phyloP scores from a whole-genome alignment of 1,284 basidiomycete species.

The Ustilago crameri region DNA sequence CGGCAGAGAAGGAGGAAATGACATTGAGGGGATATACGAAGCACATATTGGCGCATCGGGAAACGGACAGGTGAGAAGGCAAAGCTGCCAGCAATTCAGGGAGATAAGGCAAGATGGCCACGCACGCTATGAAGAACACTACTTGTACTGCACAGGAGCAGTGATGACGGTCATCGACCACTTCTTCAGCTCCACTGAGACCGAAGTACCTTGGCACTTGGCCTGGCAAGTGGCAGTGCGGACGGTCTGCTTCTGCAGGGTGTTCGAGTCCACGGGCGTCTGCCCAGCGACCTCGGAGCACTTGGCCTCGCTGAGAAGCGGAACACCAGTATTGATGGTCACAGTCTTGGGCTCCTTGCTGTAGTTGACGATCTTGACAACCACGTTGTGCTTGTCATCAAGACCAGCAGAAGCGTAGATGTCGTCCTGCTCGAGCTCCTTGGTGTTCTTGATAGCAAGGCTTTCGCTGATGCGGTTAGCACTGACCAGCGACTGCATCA shows the following conservation, averaged over 20 bases:
- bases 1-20: no score
- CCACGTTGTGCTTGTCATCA: slow-evolving; percentile 15
- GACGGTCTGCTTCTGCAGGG: slow-evolving; percentile 31
- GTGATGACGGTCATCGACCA: slow-evolving; percentile 44
- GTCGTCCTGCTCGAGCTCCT: slow-evolving; percentile 27
- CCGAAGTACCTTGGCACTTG: not conserved
- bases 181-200: slow-evolving; percentile 17
- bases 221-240: slow-evolving; percentile 14
- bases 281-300: slow-evolving; percentile 30
- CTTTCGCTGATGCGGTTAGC: slow-evolving; percentile 44
- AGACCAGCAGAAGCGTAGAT: slow-evolving; percentile 43
- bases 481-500: slow-evolving; percentile 73
- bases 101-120: not conserved
- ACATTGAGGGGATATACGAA: no score
- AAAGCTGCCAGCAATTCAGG: not conserved
- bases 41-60: no score
- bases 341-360: slow-evolving; percentile 16
- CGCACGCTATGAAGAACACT: no score
- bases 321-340: slow-evolving; percentile 11
- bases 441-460: slow-evolving; percentile 27
- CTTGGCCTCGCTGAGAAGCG: not conserved
- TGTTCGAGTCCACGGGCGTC: slow-evolving; percentile 42
- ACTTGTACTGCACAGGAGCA: not conserved
- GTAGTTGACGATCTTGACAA: slow-evolving; percentile 55
- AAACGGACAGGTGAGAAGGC: not conserved